Conservation (phyloP, 352 stramenopile species). For the Pythium biforme region DNA sequence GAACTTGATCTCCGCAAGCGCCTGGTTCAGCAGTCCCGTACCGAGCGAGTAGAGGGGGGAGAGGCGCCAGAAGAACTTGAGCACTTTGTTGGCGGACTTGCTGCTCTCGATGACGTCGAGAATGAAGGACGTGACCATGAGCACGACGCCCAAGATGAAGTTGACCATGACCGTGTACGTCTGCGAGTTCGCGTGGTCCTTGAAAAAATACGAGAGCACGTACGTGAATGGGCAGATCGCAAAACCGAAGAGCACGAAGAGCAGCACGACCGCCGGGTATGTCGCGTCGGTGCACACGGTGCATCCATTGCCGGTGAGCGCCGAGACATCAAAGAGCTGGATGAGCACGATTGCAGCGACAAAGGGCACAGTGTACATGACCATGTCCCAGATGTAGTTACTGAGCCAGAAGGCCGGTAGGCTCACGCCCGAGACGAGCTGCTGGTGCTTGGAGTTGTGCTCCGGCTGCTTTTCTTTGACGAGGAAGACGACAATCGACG, state of each 20-base stretch:
- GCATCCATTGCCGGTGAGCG: slow-evolving; percentile 43
- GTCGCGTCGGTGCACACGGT: slow-evolving; percentile 35
- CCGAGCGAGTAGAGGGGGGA: slow-evolving; percentile 69
- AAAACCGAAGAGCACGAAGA: slow-evolving; percentile 60
- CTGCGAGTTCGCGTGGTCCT: slow-evolving; percentile 46
- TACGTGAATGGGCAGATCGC: slow-evolving; percentile 68
- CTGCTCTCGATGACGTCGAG: slow-evolving; percentile 53
- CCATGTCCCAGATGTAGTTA: slow-evolving; percentile 92
- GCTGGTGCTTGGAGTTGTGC: slow-evolving; percentile 95
- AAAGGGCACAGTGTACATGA: slow-evolving; percentile 89
- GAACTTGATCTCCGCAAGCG: slow-evolving; percentile 41
- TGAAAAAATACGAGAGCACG: slow-evolving; percentile 58
- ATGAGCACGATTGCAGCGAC: slow-evolving; percentile 48
- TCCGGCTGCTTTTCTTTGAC: slow-evolving; percentile 94
- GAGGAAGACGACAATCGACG: slow-evolving; percentile 93
- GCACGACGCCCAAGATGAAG: slow-evolving; percentile 56
- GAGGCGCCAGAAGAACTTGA: slow-evolving; percentile 65
- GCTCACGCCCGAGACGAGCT: slow-evolving; percentile 94
- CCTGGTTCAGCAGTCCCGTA: slow-evolving; percentile 55
- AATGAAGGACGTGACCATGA: slow-evolving; percentile 58
- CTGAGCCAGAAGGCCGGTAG: slow-evolving; percentile 95
- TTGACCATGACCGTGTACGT: slow-evolving; percentile 75
- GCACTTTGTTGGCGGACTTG: slow-evolving; percentile 34
- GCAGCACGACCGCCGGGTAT: slow-evolving; percentile 43
- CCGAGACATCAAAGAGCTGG: slow-evolving; percentile 48